Percentiles rank a stretch among this genome's conserved stretches.
phyloP scores from a whole-genome alignment of 2,329 filamentous ascomycete genomes.

The Colletotrichum sp. region DNA sequence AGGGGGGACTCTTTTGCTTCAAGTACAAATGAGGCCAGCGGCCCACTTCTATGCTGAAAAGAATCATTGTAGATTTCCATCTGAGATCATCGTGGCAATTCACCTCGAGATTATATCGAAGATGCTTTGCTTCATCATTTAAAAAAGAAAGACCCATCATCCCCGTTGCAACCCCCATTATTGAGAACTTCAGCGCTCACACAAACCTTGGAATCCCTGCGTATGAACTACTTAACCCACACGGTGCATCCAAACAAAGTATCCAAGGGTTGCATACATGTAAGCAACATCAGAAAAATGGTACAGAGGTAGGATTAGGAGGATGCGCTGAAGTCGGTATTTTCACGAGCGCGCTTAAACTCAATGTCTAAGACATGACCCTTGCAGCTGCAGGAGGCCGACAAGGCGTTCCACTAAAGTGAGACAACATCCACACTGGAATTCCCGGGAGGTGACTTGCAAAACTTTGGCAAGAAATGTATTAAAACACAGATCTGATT shows the following conservation, averaged over 20 bases:
- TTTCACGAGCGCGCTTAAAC: neutral
- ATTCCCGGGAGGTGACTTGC: neutral
- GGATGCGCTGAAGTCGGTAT: neutral
- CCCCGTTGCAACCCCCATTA: accelerated
- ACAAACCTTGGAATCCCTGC: no score
- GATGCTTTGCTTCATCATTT: no score
- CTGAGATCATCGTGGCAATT: no score
- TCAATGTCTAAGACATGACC: neutral
- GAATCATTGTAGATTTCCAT: no score
- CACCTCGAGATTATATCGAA: no score
- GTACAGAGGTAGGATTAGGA: neutral
- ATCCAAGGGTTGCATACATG: neutral
- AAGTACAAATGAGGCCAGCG: neutral
- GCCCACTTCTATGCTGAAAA: neutral
- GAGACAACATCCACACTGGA: neutral
- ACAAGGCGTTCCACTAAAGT: neutral
- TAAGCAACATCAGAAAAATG: neutral
- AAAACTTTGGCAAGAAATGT: neutral
- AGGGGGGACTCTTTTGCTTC: neutral
- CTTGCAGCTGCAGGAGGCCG: neutral
- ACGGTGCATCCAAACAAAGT: no score
- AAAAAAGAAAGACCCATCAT: no score
- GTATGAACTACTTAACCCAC: accelerated
- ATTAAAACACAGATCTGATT: neutral
- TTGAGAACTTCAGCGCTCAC: no score